Conservation (phyloP, 2,329 filamentous ascomycete species). For the Colletotrichum eleusines region DNA sequence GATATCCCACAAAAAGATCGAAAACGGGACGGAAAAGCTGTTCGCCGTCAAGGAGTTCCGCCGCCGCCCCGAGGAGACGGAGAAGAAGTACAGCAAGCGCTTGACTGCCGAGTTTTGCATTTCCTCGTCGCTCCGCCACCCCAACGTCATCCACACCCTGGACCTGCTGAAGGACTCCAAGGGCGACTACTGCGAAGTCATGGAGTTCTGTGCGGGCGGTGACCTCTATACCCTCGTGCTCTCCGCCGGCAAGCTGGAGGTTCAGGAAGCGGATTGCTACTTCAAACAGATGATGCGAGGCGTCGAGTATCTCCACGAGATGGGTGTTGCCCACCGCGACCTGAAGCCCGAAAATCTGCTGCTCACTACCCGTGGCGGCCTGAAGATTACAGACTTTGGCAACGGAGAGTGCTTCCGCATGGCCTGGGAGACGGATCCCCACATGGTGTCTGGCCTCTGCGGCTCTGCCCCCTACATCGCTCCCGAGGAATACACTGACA, state of each 20-base stretch:
- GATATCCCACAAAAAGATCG: slow-evolving; percentile 95
- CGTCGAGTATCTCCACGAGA: slow-evolving; percentile 99
- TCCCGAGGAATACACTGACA: slow-evolving; percentile 94
- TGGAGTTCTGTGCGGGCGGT: slow-evolving; percentile 98
- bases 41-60: slow-evolving; percentile 99
- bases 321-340: slow-evolving; percentile 97
- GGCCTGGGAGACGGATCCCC: slow-evolving; percentile 98
- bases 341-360: slow-evolving; percentile 97
- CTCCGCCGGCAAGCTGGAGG: slow-evolving; percentile 90
- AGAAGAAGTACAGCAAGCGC: slow-evolving; percentile 98
- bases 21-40: slow-evolving; percentile 87
- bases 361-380: slow-evolving; percentile 88
- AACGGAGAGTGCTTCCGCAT: slow-evolving; percentile 99
- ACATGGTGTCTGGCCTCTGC: slow-evolving; percentile 97
- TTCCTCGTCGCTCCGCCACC: slow-evolving; percentile 94
- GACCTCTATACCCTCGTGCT: slow-evolving; percentile 95
- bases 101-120: slow-evolving; percentile 98
- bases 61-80: slow-evolving; percentile 90
- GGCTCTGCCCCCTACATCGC: slow-evolving; percentile 98
- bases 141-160: slow-evolving; percentile 97
- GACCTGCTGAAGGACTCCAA: slow-evolving; percentile 96
- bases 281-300: slow-evolving; percentile 99
- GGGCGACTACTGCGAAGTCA: slow-evolving; percentile 98
- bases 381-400: slow-evolving; percentile 99
- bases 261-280: slow-evolving; percentile 94